Base-by-base conservation (phyloP, 2,329 filamentous ascomycete genomes). In the Alternaria burnsii region DNA sequence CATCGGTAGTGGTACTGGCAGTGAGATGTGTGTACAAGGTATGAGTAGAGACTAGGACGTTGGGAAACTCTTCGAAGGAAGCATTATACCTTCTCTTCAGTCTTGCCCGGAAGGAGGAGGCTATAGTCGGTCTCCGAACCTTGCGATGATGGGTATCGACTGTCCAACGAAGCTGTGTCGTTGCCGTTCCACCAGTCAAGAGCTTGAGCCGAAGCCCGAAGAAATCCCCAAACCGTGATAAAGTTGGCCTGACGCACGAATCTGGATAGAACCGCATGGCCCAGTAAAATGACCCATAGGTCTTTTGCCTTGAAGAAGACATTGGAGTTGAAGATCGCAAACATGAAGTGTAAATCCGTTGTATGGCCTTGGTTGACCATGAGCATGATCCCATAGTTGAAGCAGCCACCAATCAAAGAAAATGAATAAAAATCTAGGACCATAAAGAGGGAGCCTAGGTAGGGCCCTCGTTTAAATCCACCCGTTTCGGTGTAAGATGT, bases 221-320 rank as follows among this genome's bases (percentile, higher is more conserved):
- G 20, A 22, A 38, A 9, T 16, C 47, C 32, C 47, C 47, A 38
- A 18, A 18, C 22, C 3, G 47, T 14, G 2, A 51, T 34, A 18
- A 51, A 51, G 16, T 51, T 51, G 47, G 32, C 47, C n/a, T 51
- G 47, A 38, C 47, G 47, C 16, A 51, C 47, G 18, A 51, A 18
- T 11, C 47, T 51, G 9, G 34, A 38, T 18, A 51, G 18, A 24
- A 51, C 34, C 32, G 3, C 26, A 22, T 18, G 16, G 47, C 14
- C 16, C 22, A 51, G 32, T 22, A 11, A 24, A 14, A 24, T 3
- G 9, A 12, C 16, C 14, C 18, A 51, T 10, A n/a, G 20, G 32
- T 11, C 14, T 22, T 14, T 51, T 51, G 18, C 14, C 6, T 38
- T 51, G 47, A 36, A 51, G 32, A 38, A 26, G 32, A 51, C 34